Evolutionary conservation across 768 basidiomycete genomes (phyloP).

Genomic region (Suillus plorans): DNA sequence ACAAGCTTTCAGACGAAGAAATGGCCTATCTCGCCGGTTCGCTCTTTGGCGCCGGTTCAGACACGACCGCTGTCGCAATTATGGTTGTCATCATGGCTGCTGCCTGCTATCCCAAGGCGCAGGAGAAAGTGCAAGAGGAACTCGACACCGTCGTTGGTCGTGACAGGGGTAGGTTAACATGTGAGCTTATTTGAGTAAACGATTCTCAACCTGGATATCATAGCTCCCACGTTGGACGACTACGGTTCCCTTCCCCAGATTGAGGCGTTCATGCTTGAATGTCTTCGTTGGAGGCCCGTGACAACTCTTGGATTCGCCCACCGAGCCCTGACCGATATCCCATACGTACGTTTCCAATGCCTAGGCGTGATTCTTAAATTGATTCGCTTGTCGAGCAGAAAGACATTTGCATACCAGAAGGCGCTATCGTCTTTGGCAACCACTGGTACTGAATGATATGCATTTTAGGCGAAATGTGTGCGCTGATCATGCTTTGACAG

Average conservation of each 20-base stretch:
- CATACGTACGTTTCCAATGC: slow-evolving; percentile 45
- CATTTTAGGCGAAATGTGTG: background rate
- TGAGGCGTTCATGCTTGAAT: slow-evolving; percentile 41
- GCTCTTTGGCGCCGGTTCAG: slow-evolving; percentile 67
- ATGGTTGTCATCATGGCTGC: slow-evolving; percentile 58
- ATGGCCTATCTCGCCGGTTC: slow-evolving; percentile 62
- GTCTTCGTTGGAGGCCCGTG: slow-evolving; percentile 42
- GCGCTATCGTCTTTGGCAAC: slow-evolving; percentile 37
- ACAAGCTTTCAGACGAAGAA: slow-evolving; percentile 55
- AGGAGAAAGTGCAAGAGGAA: slow-evolving; percentile 51
- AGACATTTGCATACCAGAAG: slow-evolving; percentile 34
- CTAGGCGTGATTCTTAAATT: background rate
- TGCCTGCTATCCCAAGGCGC: slow-evolving; percentile 53
- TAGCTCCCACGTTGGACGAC: slow-evolving; percentile 45
- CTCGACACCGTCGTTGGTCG: slow-evolving; percentile 52
- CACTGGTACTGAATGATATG: slow-evolving; percentile 26
- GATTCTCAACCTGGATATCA: slow-evolving; percentile 1
- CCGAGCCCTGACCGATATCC: slow-evolving; percentile 60
- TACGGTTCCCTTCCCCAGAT: slow-evolving; percentile 35
- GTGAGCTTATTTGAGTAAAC: background rate
- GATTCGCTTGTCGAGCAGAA: slow-evolving; percentile 23
- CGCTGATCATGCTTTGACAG: slow-evolving; percentile 21
- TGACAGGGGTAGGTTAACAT: slow-evolving; percentile 27
- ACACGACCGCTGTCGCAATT: slow-evolving; percentile 63
- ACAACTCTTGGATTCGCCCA: slow-evolving; percentile 56